These are phyloP conservation scores for Didymella lethalis DNA, from an alignment of 2,329 filamentous ascomycete species.

Conservation along the genomic window DNA sequence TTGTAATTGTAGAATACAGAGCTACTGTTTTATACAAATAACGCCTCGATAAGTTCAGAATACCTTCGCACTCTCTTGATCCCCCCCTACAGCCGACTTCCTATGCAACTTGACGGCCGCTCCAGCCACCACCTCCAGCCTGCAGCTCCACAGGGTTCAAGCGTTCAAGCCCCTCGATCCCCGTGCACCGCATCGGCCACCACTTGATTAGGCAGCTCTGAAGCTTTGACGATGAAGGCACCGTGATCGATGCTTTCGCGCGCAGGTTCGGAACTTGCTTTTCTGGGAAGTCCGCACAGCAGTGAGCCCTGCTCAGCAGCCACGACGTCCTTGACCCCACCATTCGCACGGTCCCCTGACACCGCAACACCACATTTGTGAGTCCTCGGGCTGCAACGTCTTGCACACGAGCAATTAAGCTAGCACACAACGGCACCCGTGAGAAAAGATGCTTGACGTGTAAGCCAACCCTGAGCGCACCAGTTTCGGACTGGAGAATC, in stretches of 20 bases:
- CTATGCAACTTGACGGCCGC: neutral
- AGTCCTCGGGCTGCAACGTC: slow-evolving; percentile 19
- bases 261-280: slow-evolving; percentile 29
- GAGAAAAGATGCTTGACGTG: slow-evolving; percentile 45
- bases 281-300: slow-evolving; percentile 33
- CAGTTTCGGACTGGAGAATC: neutral
- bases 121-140: slow-evolving; percentile 3
- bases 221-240: slow-evolving; percentile 44
- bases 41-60: neutral
- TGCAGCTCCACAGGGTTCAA: slow-evolving; percentile 16
- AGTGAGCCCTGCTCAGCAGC: slow-evolving; percentile 19
- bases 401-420: slow-evolving; percentile 27
- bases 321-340: slow-evolving; percentile 25
- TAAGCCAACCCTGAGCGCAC: slow-evolving; percentile 24
- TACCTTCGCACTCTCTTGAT: neutral
- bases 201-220: slow-evolving; percentile 45
- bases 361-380: slow-evolving; percentile 30
- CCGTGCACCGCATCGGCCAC: slow-evolving; percentile 36
- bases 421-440: slow-evolving; percentile 13
- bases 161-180: slow-evolving; percentile 22
- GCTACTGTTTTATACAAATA: neutral
- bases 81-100: neutral
- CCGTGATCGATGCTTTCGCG: slow-evolving; percentile 41
- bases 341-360: slow-evolving; percentile 35
- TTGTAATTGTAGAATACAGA: neutral